Base-by-base conservation (phyloP, 2,329 filamentous ascomycete species). In the Pseudopithomyces chartarum region DNA sequence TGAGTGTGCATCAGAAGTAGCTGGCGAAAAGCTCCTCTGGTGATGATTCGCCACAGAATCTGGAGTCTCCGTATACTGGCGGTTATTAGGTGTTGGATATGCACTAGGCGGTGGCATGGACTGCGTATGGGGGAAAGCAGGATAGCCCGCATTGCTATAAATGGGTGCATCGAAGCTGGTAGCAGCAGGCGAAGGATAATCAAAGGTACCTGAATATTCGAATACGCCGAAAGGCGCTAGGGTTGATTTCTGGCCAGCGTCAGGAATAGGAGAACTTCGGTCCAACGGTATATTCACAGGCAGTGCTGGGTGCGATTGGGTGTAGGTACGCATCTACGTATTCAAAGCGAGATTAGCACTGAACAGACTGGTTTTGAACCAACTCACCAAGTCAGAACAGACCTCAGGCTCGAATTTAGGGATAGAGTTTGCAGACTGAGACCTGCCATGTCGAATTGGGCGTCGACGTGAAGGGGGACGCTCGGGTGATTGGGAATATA, bases 1-100 rank as follows among this genome's bases (percentile, higher is more conserved):
- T 33, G 78, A 79, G 42, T 68, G 70, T 36, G 76, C 65, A 22
- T 75, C 69, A 13, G 68, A 67, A 10, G 64, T 59, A 26, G 61
- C 56, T 47, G 68, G 65, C 2, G 69, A 68, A 44, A 65, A 60
- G 32, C 59, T 68, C 36, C 68, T 60, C 19, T 69, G 65, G 17
- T 73, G 70, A 10, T 62, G 62, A 32, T 58, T 68, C 32, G 58
- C 44, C 22, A 58, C 38, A 11, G 56, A 45, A 7, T 74, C 71
- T 42, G 55, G 15, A 5, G 54, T 49, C 15, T 61, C 61, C 23
- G 45, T 32, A 39, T 54, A 52, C 8, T 52, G 57, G 8, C 57
- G 60, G 44, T 42, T 52, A 19, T 20, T 44, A 2, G 48, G 45
- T 3, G 55, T 45, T 19, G 55, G 32, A 42, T 65, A 53, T 11